These are phyloP conservation scores for Ormosia emarginata DNA, from an alignment of 306 rosid genomes.

Conservation along the genomic window DNA sequence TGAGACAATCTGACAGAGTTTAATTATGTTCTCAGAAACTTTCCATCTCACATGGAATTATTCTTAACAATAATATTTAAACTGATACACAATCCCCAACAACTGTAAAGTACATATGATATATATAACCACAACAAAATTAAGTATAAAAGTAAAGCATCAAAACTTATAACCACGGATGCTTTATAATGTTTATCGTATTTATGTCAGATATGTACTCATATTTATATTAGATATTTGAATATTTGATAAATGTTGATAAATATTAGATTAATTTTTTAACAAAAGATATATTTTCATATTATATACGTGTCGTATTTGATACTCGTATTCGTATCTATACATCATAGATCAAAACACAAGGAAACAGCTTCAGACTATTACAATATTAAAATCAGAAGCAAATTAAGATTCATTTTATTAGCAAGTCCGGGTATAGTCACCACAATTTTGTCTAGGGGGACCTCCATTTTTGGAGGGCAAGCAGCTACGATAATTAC, in stretches of 20 bases:
- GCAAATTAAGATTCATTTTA: background rate
- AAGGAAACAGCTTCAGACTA: too few relatives aligned
- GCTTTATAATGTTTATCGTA: too few relatives aligned
- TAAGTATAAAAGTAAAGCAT: background rate
- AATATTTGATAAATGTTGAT: too few relatives aligned
- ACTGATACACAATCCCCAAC: background rate
- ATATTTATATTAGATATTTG: too few relatives aligned
- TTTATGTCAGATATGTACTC: too few relatives aligned
- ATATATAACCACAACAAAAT: background rate
- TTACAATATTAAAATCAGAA: background rate
- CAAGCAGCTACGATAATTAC: constrained; percentile 21
- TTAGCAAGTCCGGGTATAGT: constrained; percentile 12
- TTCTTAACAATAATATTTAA: background rate
- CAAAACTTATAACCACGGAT: too few relatives aligned
- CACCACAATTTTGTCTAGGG: background rate
- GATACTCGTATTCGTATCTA: too few relatives aligned
- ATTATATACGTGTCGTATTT: too few relatives aligned
- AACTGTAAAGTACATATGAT: background rate
- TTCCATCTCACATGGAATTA: constrained; percentile 1
- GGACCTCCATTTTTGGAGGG: background rate
- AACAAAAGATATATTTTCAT: too few relatives aligned
- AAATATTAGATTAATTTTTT: too few relatives aligned
- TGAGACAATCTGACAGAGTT: background rate
- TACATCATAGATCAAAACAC: too few relatives aligned
- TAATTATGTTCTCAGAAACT: background rate